These are phyloP conservation scores for Colletotrichum melonis DNA, from an alignment of 2,329 filamentous ascomycete genomes.

Conservation along the genomic window DNA sequence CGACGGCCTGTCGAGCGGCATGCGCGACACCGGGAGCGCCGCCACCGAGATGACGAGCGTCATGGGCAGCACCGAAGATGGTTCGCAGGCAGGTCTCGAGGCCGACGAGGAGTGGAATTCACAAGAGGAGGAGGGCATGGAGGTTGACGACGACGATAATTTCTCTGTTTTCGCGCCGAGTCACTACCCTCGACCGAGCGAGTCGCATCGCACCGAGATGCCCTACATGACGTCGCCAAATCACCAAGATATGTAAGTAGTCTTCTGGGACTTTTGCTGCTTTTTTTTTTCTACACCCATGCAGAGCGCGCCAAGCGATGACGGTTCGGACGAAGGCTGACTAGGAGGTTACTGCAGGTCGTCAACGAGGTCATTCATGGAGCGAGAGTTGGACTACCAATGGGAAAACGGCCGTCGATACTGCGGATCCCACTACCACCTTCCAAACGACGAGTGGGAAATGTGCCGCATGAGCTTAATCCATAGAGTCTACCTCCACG, in stretches of 20 bases:
- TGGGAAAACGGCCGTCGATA: constrained; percentile 72
- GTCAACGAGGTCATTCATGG: constrained; percentile 61
- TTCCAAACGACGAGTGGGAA: constrained; percentile 75
- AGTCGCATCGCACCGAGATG: constrained; percentile 49
- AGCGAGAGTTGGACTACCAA: constrained; percentile 64
- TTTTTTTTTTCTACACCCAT: background rate
- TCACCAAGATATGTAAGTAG: constrained; percentile 54
- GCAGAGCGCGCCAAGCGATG: background rate
- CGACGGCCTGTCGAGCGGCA: constrained; percentile 46
- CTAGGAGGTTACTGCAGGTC: constrained; percentile 43
- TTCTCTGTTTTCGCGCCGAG: constrained; percentile 56
- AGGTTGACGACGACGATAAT: constrained; percentile 51
- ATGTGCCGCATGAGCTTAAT: constrained; percentile 71
- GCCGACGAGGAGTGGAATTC: constrained; percentile 37
- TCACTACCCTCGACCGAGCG: constrained; percentile 51
- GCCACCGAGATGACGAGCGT: constrained; percentile 53
- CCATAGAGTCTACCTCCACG: constrained; percentile 71
- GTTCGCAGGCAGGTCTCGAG: constrained; percentile 39
- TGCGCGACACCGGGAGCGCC: constrained; percentile 44
- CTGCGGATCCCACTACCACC: constrained; percentile 68
- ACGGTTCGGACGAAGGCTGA: constrained; percentile 37
- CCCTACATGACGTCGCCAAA: constrained; percentile 45
- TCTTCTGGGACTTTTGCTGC: background rate
- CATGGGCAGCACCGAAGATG: constrained; percentile 46
- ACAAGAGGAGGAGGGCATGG: constrained; percentile 36